Evolutionary conservation across 2,329 filamentous ascomycete species (phyloP).

Genomic region (Sporothrix globosa): DNA sequence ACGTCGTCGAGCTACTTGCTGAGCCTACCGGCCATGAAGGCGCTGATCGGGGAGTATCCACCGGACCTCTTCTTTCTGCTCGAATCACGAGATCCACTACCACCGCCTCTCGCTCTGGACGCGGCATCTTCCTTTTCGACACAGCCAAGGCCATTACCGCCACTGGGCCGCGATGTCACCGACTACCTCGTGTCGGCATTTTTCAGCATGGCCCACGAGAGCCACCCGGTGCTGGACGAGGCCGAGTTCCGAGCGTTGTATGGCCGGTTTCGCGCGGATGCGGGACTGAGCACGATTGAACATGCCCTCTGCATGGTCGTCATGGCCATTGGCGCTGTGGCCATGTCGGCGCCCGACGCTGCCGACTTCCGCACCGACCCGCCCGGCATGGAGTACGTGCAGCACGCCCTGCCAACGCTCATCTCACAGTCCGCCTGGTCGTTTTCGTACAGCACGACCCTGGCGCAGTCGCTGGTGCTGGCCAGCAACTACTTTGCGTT

Average conservation of each 20-base stretch:
- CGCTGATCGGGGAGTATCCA: conserved; percentile 42
- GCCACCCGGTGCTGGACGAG: conserved; percentile 41
- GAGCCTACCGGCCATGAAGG: conserved; percentile 39
- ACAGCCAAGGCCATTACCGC: conserved; percentile 17
- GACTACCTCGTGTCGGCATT: conserved; percentile 40
- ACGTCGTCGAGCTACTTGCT: conserved; percentile 42
- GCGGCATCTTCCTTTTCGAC: neutral
- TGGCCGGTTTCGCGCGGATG: conserved; percentile 37
- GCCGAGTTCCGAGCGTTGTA: conserved; percentile 40
- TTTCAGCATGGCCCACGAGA: conserved; percentile 39
- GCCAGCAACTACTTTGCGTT: conserved; percentile 45
- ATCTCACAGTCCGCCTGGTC: conserved; percentile 41
- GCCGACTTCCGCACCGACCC: conserved; percentile 36
- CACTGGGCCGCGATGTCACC: conserved; percentile 35
- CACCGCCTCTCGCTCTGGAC: conserved; percentile 36
- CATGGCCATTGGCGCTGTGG: conserved; percentile 40
- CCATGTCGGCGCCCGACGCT: conserved; percentile 35
- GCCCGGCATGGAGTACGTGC: conserved; percentile 43
- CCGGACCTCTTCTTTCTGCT: conserved; percentile 40
- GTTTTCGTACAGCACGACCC: conserved; percentile 39
- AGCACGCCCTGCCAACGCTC: conserved; percentile 41
- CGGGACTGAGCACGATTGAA: conserved; percentile 35
- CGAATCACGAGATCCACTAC: conserved; percentile 39
- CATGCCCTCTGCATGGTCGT: conserved; percentile 43
- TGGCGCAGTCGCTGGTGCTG: conserved; percentile 42